Conservation (phyloP, 805 yeast species). For the Zygoascus flipseniorum region DNA sequence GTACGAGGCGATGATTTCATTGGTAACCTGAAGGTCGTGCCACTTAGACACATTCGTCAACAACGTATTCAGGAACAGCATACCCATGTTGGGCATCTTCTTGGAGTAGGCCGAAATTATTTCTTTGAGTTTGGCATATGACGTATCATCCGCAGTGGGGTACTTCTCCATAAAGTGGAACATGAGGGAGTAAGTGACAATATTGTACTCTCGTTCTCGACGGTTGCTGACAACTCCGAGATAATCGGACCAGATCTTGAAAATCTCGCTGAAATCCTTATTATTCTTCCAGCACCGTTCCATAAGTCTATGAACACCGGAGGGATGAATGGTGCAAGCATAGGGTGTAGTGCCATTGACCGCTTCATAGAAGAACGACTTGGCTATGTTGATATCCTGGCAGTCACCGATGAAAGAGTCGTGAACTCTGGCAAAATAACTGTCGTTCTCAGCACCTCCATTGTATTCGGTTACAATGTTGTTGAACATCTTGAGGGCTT, state of each 20-base stretch:
- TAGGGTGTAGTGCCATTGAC: constrained; percentile 65
- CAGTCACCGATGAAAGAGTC: constrained; percentile 71
- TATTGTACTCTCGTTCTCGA: constrained; percentile 25
- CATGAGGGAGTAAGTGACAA: constrained; percentile 62
- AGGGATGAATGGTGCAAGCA: constrained; percentile 59
- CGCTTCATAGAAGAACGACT: constrained; percentile 67
- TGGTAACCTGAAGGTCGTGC: constrained; percentile 57
- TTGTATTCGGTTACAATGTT: constrained; percentile 31
- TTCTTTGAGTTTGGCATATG: constrained; percentile 48
- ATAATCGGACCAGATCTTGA: constrained; percentile 33
- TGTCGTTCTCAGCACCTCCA: constrained; percentile 24
- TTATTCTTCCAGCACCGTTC: constrained; percentile 38
- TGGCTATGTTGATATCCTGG: constrained; percentile 62
- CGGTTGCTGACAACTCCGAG: constrained; percentile 35
- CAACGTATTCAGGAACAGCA: constrained; percentile 67
- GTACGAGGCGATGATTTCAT: constrained; percentile 55
- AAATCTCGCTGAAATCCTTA: constrained; percentile 53
- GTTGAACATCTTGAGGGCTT: constrained; percentile 54
- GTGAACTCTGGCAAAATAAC: constrained; percentile 53
- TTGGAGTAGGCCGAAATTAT: constrained; percentile 48
- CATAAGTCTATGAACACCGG: constrained; percentile 59
- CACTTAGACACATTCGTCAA: constrained; percentile 59
- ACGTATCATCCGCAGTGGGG: constrained; percentile 43
- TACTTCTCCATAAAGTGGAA: constrained; percentile 55
- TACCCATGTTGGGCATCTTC: constrained; percentile 55